These are phyloP conservation scores for Ilex paraguariensis DNA, from an alignment of 305 asterid genomes.

Conservation along the genomic window DNA sequence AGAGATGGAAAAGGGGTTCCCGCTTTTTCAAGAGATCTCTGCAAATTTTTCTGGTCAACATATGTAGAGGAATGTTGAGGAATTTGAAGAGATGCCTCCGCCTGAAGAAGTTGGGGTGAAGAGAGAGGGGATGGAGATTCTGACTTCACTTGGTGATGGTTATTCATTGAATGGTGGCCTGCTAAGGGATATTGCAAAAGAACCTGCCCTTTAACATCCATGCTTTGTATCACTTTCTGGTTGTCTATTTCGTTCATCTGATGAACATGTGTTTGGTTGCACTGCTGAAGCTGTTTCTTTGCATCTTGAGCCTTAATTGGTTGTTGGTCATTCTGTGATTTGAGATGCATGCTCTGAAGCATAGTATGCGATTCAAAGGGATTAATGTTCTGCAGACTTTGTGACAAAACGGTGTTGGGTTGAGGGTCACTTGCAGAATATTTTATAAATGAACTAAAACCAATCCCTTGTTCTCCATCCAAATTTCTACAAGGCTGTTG, in stretches of 20 bases:
- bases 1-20: background rate
- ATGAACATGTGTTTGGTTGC: conserved; percentile 3
- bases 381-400: background rate
- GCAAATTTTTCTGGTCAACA: background rate
- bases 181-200: background rate
- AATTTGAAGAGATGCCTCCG: background rate
- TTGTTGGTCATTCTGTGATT: background rate
- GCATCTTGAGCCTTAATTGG: background rate
- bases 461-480: too few relatives aligned
- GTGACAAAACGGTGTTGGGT: too few relatives aligned
- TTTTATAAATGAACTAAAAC: too few relatives aligned
- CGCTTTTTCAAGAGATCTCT: background rate
- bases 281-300: background rate
- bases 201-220: background rate
- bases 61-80: conserved; percentile 1
- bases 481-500: too few relatives aligned
- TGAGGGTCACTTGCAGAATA: too few relatives aligned
- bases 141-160: conserved; percentile 5
- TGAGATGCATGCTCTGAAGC: background rate
- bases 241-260: background rate
- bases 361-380: background rate
- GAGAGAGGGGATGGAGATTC: background rate
- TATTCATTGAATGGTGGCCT: background rate
- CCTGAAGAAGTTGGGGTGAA: background rate
- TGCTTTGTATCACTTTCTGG: background rate